Evolutionary conservation across 352 stramenopile species (phyloP).

Genomic region (Phytophthora hybrid): DNA sequence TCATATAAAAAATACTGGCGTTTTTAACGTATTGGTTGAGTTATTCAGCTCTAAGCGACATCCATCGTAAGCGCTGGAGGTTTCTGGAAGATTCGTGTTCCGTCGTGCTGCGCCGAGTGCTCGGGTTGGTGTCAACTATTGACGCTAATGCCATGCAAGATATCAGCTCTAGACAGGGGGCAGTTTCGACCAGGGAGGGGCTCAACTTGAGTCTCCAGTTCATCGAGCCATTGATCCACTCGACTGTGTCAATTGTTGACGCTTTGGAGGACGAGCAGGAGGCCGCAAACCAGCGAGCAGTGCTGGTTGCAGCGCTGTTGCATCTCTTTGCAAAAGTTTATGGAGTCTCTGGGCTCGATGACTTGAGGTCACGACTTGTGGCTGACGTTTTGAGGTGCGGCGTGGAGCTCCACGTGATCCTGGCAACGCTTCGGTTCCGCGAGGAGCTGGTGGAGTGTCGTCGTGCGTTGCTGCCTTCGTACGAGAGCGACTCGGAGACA

Average conservation of each 20-base stretch:
- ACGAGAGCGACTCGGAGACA: constrained; percentile 45
- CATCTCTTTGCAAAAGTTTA: constrained; percentile 42
- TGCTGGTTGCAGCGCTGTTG: constrained; percentile 52
- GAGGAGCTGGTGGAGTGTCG: constrained; percentile 57
- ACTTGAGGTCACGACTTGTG: constrained; percentile 37
- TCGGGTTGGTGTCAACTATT: constrained; percentile 12
- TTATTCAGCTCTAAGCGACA: constrained; percentile 54
- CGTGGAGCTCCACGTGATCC: constrained; percentile 48
- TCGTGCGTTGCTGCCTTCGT: constrained; percentile 48
- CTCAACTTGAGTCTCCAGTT: constrained; percentile 39
- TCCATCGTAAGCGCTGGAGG: constrained; percentile 68
- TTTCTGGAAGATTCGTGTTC: constrained; percentile 77
- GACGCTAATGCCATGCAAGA: constrained; percentile 14
- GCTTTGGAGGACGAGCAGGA: constrained; percentile 32
- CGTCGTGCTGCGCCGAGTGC: constrained; percentile 49
- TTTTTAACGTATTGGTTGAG: constrained; percentile 1
- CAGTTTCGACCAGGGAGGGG: constrained; percentile 22
- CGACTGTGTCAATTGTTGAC: constrained; percentile 19
- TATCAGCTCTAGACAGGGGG: background rate
- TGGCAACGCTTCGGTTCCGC: constrained; percentile 63
- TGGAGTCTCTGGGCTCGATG: background rate
- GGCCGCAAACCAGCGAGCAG: constrained; percentile 27
- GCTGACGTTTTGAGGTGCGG: constrained; percentile 40
- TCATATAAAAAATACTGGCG: background rate
- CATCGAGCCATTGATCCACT: constrained; percentile 43